phyloP scores from a whole-genome alignment of 148 eudicot genomes.

The Rhododendron griersonianum region DNA sequence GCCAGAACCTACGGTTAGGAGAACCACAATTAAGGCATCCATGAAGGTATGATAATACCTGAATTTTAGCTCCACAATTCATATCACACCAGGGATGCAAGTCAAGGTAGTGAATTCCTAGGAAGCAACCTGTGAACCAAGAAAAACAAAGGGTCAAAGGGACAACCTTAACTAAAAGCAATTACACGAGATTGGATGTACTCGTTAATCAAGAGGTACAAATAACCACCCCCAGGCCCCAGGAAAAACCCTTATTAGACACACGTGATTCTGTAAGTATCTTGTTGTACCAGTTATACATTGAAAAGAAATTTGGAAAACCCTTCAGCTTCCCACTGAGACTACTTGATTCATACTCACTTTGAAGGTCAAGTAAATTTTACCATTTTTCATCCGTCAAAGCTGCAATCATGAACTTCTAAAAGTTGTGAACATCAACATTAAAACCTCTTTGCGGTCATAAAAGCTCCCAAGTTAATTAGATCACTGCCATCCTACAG shows the following conservation, averaged over 20 bases:
- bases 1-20: no score
- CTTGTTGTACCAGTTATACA: not conserved
- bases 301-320: not conserved
- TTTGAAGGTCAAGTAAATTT: not conserved
- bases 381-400: no score
- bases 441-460: not conserved
- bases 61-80: slow-evolving; percentile 94
- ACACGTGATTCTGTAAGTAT: not conserved
- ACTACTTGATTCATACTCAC: not conserved
- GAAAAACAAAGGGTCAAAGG: not conserved
- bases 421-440: no score
- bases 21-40: not conserved
- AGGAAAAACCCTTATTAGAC: not conserved
- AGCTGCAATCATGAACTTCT: not conserved
- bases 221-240: not conserved
- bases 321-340: not conserved
- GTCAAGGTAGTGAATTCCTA: slow-evolving; percentile 96
- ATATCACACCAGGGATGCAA: slow-evolving; percentile 97
- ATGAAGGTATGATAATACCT: slow-evolving; percentile 38
- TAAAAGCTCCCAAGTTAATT: not conserved
- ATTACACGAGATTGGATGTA: not conserved
- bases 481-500: not conserved
- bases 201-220: not conserved
- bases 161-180: not conserved
- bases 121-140: slow-evolving; percentile 79